phyloP scores from a whole-genome alignment of 352 stramenopile species.

The Globisporangium heterothallicum region DNA sequence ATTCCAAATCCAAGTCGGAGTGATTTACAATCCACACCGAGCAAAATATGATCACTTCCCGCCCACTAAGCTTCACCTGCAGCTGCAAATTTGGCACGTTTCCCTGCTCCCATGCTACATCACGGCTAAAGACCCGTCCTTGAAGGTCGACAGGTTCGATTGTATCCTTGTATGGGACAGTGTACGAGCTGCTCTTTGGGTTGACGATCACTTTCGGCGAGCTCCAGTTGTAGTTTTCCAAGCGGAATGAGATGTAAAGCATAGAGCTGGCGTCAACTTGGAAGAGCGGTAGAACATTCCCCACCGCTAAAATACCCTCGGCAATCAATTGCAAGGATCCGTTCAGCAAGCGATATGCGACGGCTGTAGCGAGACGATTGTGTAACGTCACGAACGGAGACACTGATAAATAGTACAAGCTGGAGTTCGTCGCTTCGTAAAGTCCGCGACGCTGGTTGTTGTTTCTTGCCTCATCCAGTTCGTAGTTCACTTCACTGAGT shows the following conservation, averaged over 20 bases:
- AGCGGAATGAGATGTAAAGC: conserved; percentile 77
- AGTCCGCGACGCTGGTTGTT: conserved; percentile 71
- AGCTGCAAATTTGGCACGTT: conserved; percentile 80
- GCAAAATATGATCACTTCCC: conserved; percentile 82
- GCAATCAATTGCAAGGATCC: conserved; percentile 78
- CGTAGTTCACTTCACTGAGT: conserved; percentile 66
- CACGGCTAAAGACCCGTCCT: conserved; percentile 61
- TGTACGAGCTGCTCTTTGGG: conserved; percentile 58
- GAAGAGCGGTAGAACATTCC: conserved; percentile 78
- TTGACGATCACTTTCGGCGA: conserved; percentile 74
- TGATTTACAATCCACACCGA: conserved; percentile 89
- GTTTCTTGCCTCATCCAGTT: conserved; percentile 72
- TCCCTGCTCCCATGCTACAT: conserved; percentile 61
- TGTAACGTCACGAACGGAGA: conserved; percentile 81
- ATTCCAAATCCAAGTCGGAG: conserved; percentile 77
- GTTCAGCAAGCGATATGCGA: conserved; percentile 83
- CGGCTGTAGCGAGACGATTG: conserved; percentile 74
- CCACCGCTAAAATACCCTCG: conserved; percentile 80
- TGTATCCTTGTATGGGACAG: conserved; percentile 73
- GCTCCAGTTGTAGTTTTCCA: conserved; percentile 89
- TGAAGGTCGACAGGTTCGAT: conserved; percentile 66
- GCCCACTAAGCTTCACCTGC: conserved; percentile 72
- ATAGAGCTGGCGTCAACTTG: conserved; percentile 62
- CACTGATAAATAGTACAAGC: conserved; percentile 77
- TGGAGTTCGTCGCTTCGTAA: conserved; percentile 84